A percentile compares a stretch with the other conserved stretches of the same genome.
Evolutionary conservation across 805 yeast genomes (phyloP).

Genomic region (Clavispora asparagi): DNA sequence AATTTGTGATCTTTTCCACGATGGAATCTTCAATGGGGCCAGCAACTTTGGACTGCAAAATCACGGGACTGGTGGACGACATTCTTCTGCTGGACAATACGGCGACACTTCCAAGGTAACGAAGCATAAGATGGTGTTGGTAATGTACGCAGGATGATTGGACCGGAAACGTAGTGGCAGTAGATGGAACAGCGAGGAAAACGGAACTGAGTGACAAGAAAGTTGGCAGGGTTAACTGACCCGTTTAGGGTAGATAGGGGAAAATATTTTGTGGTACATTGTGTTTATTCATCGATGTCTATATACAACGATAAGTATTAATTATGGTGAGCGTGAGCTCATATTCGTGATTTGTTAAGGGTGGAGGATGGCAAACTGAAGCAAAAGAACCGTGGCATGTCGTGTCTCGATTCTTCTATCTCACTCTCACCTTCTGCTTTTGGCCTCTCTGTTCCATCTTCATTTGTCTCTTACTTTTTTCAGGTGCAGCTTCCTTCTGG

Average conservation of each 20-base stretch:
- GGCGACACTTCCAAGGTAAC: background rate
- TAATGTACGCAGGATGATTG: conserved; percentile 5
- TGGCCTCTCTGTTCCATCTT: conserved; percentile 13
- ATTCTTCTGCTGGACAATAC: conserved; percentile 1
- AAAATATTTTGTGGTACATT: no score
- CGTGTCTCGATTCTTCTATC: background rate
- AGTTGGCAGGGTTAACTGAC: no score
- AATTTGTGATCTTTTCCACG: conserved; percentile 34
- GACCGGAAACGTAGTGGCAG: background rate
- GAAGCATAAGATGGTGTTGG: background rate
- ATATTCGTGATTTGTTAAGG: no score
- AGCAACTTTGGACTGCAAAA: conserved; percentile 16
- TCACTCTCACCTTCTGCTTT: conserved; percentile 4
- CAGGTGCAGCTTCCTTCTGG: background rate
- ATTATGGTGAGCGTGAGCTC: no score
- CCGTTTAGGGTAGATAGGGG: no score
- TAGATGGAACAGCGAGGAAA: no score
- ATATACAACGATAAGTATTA: no score
- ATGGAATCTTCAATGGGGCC: conserved; percentile 52
- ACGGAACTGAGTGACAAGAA: no score
- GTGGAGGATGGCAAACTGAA: no score
- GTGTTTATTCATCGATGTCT: no score
- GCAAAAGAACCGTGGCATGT: no score
- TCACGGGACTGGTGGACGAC: conserved; percentile 3
- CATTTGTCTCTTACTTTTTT: conserved; percentile 14